Evolutionary conservation across 2,329 filamentous ascomycete species (phyloP), one percentile per base, ranked within the genome.

Genomic region (Helicocarpus griseus): DNA sequence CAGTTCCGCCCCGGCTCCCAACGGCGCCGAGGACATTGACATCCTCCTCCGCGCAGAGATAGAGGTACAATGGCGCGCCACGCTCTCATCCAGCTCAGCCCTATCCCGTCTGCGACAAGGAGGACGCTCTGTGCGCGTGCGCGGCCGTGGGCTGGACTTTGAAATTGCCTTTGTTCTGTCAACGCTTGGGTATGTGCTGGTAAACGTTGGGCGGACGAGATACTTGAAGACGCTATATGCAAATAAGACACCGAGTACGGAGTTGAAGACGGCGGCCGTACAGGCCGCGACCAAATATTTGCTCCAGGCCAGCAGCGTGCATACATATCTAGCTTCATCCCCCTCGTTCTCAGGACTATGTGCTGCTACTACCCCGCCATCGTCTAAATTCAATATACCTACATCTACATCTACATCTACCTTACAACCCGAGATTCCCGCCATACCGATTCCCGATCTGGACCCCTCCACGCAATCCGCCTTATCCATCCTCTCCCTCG

Each of bases 121-220:
- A 81, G 31, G 22, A 17, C 53, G 33, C 3, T 45, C 28, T 26
- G 24, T 28, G 4, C 78, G 88, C n/a, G 72, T 86, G 5, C 85
- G 82, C 57, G 74, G 93, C 6, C 77, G 78, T 33, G 86, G 85
- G 5, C 71, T 97, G 3, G 86, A 91, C 61, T 86, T 89, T 67
- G 93, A 98, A 64, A 72, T 95, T 33, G 83, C 80, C 56, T 96
- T 95, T 64, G 78, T 81, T 0, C 72, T 96, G 5, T 83, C 85
- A 0, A 86, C 88, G 0, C 73, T 96, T 38, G 90, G 83, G 17
- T 87, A 86, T 62, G 80, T 85, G 1, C 77, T 93, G 58, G 83
- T 81, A 9, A 73, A 88, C 5, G 78, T 87, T 48, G 87, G 90
- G 11, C 79, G 91, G 21, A 76, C 79, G 2, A 79, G 82, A 22